Evolutionary conservation across 176 grass and related monocot species (phyloP).

Genomic region (Zizania latifolia): DNA sequence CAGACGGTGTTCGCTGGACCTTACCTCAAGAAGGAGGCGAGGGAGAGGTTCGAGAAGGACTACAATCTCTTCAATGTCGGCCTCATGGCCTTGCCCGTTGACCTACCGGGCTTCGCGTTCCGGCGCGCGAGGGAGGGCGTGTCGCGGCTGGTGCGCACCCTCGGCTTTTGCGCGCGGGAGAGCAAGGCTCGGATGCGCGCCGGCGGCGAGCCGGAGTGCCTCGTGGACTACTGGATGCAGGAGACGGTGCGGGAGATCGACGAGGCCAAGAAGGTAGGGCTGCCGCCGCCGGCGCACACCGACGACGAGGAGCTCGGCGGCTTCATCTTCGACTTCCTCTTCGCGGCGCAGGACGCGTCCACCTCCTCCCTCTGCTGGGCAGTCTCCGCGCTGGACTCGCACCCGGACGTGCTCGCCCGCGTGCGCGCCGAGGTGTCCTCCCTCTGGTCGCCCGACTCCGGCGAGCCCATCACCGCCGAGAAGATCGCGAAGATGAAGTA

Average conservation of each 20-base stretch:
- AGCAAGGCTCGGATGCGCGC: conserved; percentile 59
- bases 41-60: conserved; percentile 53
- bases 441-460: conserved; percentile 51
- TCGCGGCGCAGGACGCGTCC: conserved; percentile 90
- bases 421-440: conserved; percentile 62
- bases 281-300: conserved; percentile 24
- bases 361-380: conserved; percentile 87
- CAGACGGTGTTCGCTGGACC: conserved; percentile 80
- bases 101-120: conserved; percentile 80
- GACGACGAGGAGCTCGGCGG: conserved; percentile 56
- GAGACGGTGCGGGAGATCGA: conserved; percentile 44
- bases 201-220: conserved; percentile 63
- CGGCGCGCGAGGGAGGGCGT: conserved; percentile 58
- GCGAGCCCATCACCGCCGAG: conserved; percentile 54
- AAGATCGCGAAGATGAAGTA: conserved; percentile 58
- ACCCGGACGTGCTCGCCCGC: conserved; percentile 68
- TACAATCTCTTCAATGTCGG: conserved; percentile 85
- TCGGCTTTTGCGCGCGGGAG: conserved; percentile 38
- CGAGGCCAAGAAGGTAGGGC: conserved; percentile 32
- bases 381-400: conserved; percentile 51
- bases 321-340: conserved; percentile 80
- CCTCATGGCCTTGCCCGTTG: conserved; percentile 69
- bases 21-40: conserved; percentile 43
- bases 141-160: conserved; percentile 51
- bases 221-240: conserved; percentile 91